Evolutionary conservation across 2,329 filamentous ascomycete genomes (phyloP).

Genomic region (Fusarium sulawesiense): DNA sequence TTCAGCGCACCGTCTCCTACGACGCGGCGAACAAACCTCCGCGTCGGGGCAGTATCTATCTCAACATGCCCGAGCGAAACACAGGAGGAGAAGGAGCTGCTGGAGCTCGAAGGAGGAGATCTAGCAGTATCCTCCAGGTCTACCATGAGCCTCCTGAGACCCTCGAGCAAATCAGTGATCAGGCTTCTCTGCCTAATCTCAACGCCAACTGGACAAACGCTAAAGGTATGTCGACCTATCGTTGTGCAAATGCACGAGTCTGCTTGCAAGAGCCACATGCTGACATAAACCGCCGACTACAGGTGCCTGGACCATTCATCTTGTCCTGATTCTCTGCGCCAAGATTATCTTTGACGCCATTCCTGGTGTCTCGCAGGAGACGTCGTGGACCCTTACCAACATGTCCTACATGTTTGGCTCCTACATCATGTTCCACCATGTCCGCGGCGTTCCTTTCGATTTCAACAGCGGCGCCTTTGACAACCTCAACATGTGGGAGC

Average conservation of each 20-base stretch:
- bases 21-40: constrained; percentile 80
- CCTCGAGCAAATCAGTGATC: constrained; percentile 96
- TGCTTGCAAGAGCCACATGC: constrained; percentile 18
- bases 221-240: constrained; percentile 75
- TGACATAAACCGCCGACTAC: constrained; percentile 31
- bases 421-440: constrained; percentile 99
- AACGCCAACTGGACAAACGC: constrained; percentile 99
- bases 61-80: constrained; percentile 69
- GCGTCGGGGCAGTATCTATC: constrained; percentile 69
- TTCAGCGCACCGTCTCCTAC: constrained; percentile 92
- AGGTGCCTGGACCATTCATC: constrained; percentile 99
- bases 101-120: constrained; percentile 83
- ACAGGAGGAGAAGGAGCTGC: constrained; percentile 59
- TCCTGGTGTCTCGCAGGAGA: constrained; percentile 95
- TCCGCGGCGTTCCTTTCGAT: constrained; percentile 96
- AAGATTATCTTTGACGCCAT: constrained; percentile 99
- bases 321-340: constrained; percentile 88
- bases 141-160: constrained; percentile 98
- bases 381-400: constrained; percentile 98
- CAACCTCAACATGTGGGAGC: constrained; percentile 99
- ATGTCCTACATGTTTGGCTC: constrained; percentile 99
- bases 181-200: constrained; percentile 91
- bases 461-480: constrained; percentile 99
- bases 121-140: constrained; percentile 91
- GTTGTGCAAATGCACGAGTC: constrained; percentile 4